Conservation (phyloP, 2,329 filamentous ascomycete species). For the Apiospora marii region DNA sequence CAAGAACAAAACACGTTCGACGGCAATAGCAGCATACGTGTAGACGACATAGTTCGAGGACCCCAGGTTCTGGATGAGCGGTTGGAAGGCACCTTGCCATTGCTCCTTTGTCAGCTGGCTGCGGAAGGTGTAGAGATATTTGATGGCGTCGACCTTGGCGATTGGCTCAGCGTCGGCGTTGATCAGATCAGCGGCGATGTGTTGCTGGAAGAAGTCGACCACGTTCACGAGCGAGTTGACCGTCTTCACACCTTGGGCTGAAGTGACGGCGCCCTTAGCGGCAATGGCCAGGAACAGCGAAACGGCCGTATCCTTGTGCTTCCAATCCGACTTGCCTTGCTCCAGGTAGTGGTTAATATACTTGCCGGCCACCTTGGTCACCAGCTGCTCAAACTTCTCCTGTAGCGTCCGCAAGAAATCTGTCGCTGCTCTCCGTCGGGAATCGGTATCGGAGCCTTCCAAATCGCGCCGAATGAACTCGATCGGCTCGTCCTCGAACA, state of each 20-base stretch:
- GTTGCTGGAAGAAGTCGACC: constrained; percentile 91
- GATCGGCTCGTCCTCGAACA: constrained; percentile 98
- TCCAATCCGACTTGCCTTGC: constrained; percentile 87
- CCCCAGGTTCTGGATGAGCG: constrained; percentile 89
- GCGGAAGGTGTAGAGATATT: constrained; percentile 96
- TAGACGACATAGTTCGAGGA: constrained; percentile 96
- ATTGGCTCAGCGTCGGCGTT: constrained; percentile 79
- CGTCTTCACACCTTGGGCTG: constrained; percentile 87
- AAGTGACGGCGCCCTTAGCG: constrained; percentile 86
- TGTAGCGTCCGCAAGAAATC: constrained; percentile 92
- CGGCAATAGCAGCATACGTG: constrained; percentile 94
- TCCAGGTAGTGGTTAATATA: constrained; percentile 89
- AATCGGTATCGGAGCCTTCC: constrained; percentile 96
- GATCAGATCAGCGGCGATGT: constrained; percentile 89
- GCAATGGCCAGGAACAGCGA: constrained; percentile 96
- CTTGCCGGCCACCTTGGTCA: constrained; percentile 85
- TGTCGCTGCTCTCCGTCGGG: constrained; percentile 87
- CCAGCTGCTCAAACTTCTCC: constrained; percentile 84
- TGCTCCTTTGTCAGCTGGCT: constrained; percentile 92
- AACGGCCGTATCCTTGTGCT: constrained; percentile 96
- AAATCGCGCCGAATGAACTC: constrained; percentile 96
- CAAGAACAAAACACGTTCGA: constrained; percentile 91
- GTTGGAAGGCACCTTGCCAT: constrained; percentile 88
- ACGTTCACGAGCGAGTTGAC: constrained; percentile 90
- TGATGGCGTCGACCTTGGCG: constrained; percentile 96